Evolutionary conservation across 306 rosid species (phyloP), one percentile per base, ranked within the genome.

Genomic region (Ochetophila trinervis): DNA sequence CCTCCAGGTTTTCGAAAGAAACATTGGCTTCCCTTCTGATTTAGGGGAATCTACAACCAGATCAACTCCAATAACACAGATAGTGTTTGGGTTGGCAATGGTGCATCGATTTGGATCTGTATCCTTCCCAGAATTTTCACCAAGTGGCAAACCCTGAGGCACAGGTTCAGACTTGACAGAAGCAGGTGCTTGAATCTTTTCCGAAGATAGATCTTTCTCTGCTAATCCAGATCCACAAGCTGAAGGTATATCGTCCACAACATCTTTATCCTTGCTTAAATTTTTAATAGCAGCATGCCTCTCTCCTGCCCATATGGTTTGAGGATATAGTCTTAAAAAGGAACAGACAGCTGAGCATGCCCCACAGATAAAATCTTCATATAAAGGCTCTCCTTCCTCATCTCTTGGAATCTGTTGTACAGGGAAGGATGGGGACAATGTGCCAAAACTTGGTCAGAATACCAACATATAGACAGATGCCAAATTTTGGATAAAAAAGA

Each of bases 1-100:
- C 77, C 95, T 82, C 99, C 99, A 94, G 55, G 54, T 88, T 82
- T 94, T 94, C 16, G 86, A 80, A 65, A 94, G 97, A 74, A 94
- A 94, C 80, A 88, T 75, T 36, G 97, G 80, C 74, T 86, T 90
- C 69, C 62, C 69, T 53, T 80, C 83, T 51, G 57, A 37, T 67
- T 57, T 76, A 27, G 81, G 77, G 62, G 85, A 69, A 69, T 74
- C 75, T 70, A 53, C 76, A 63, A 24, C 37, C 57, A 78, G 69
- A 81, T 84, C 77, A 50, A 81, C 82, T 62, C 86, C 90, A 62
- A 88, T 86, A 60, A 78, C 82, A 74, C 99, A 94, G 45, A 65
- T 65, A 55, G 57, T 55, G 52, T 36, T 82, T 66, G 73, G 53
- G 68, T 51, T n/a, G 27, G 74, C 58, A 67, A 66, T 74, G 15